Evolutionary conservation across 306 rosid genomes (phyloP), one percentile per base, ranked within the genome.

Genomic region (Sphenostylis stenocarpa): DNA sequence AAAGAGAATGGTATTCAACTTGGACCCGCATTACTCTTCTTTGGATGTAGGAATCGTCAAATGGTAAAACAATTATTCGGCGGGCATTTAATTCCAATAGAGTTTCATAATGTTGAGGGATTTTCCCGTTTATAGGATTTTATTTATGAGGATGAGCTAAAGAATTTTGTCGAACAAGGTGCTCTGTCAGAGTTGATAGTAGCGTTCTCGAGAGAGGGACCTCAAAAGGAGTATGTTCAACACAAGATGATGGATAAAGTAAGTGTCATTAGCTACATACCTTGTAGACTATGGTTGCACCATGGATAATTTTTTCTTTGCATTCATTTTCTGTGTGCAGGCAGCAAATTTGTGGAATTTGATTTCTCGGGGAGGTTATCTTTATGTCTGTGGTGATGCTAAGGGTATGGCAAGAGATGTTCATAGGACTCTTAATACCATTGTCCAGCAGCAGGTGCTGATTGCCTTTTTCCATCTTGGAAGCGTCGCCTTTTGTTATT

Each of bases 371-470:
- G 96, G 93, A 19, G 96, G 83, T 28, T 90, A 90, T 70, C 75
- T 90, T 67, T 90, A 90, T 39, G 96, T 90, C 70, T 90, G 96
- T 82, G 96, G 96, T 76, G 96, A 90, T 78, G 96, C 96, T 28
- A 90, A 88, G 86, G 96, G 93, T 31, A 90, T 90, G 96, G 96
- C 96, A 20, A 82, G 82, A 51, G 93, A 90, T 66, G 96, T 90
- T 65, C 96, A 90, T 68, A 90, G 93, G 41, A 82, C 93, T 48
- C 83, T 88, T 79, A 93, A 88, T 80, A 75, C 83, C 29, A 78
- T 90, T 58, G 93, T 86, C 63, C 88, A 86, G 69, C 72, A 87
- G 76, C 86, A 88, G 91, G 96, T 88, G 65, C 15, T 41, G 63
- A 12, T 81, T 55, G 21, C 14, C 61, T 73, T 28, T 29, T 7